phyloP scores from a whole-genome alignment of 805 yeast genomes.

The Nakazawaea anatomiae region DNA sequence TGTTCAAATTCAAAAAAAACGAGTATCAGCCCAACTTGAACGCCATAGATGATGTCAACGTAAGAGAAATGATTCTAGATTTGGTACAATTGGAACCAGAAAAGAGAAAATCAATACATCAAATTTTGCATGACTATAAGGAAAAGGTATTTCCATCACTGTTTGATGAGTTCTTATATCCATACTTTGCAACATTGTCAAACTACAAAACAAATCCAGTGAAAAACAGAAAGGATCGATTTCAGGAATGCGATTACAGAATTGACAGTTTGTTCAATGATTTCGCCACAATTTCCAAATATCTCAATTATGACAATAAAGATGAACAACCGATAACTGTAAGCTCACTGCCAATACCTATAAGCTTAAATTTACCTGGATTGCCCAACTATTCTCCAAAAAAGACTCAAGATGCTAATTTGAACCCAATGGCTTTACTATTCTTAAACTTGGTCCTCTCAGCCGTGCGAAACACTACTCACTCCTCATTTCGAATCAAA shows the following conservation, averaged over 20 bases:
- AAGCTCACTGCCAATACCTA: conserved; percentile 24
- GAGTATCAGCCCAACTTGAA: conserved; percentile 62
- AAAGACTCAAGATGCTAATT: conserved; percentile 23
- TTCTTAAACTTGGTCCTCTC: conserved; percentile 54
- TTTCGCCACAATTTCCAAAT: conserved; percentile 43
- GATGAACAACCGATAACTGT: conserved; percentile 8
- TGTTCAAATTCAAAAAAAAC: conserved; percentile 72
- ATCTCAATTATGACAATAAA: conserved; percentile 28
- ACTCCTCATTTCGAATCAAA: conserved; percentile 52
- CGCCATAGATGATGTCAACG: conserved; percentile 42
- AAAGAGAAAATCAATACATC: conserved; percentile 49
- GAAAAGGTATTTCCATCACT: conserved; percentile 55
- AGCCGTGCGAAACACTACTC: conserved; percentile 52
- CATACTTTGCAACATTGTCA: conserved; percentile 48
- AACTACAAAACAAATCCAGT: conserved; percentile 4
- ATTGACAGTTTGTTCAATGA: conserved; percentile 55
- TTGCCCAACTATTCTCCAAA: conserved; percentile 40
- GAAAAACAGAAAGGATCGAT: conserved; percentile 17
- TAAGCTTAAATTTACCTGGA: conserved; percentile 46
- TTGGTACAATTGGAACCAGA: conserved; percentile 64
- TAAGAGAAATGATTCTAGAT: conserved; percentile 49
- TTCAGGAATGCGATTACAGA: conserved; percentile 45
- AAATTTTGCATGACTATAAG: conserved; percentile 44
- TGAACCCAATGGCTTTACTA: conserved; percentile 39
- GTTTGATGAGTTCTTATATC: conserved; percentile 65